These are phyloP conservation scores for Acanthamoeba culbertsoni DNA, from an alignment of 208 protist species.

Conservation along the genomic window DNA sequence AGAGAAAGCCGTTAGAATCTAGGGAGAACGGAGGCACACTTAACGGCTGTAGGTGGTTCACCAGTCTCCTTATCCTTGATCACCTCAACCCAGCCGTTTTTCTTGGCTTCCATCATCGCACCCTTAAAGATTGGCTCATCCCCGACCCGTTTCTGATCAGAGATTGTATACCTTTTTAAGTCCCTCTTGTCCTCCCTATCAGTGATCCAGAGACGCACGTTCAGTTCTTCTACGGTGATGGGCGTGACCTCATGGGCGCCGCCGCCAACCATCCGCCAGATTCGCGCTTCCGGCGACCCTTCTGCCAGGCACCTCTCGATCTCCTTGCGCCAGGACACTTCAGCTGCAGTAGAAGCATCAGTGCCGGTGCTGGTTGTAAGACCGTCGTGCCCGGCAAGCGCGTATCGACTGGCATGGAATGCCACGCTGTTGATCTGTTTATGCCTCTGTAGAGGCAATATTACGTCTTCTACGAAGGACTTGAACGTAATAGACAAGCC, in stretches of 20 bases:
- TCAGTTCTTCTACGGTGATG: background rate
- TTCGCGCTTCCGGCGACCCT: slow-evolving; percentile 21
- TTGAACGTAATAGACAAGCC: background rate
- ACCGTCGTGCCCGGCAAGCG: background rate
- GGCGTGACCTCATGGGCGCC: background rate
- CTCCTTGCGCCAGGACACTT: background rate
- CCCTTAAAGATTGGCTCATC: slow-evolving; percentile 45
- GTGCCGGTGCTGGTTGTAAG: background rate
- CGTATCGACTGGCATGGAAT: background rate
- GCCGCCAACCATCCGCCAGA: slow-evolving; percentile 46
- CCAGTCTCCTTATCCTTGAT: slow-evolving; percentile 18
- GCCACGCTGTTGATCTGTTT: background rate
- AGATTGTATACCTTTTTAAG: background rate
- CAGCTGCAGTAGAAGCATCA: background rate
- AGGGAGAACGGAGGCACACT: background rate
- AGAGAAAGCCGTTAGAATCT: background rate
- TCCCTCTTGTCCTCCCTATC: no score
- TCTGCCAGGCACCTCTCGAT: background rate
- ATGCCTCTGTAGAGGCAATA: background rate
- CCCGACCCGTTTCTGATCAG: background rate
- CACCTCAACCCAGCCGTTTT: slow-evolving; percentile 50
- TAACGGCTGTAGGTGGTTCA: background rate
- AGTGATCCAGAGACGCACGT: background rate
- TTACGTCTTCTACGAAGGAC: background rate
- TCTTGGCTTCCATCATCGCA: slow-evolving; percentile 51